A percentile compares a stretch with the other conserved stretches of the same genome.
These are phyloP conservation scores for Torulaspora microellipsoides DNA, from an alignment of 805 yeast genomes.

Conservation along the genomic window DNA sequence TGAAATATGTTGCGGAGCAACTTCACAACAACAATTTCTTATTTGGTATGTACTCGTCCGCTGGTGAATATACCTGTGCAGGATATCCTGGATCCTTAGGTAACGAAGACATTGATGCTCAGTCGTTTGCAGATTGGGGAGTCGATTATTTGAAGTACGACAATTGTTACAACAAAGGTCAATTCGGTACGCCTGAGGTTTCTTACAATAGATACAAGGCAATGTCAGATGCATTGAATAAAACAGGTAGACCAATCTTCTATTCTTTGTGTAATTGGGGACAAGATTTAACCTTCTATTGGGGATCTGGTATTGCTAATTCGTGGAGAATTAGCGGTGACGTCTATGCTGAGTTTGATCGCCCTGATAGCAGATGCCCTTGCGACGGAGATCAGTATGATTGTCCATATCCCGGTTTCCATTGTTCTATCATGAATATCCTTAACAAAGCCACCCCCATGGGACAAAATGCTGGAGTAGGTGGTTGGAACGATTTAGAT, in stretches of 20 bases:
- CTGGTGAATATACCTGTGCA: constrained; percentile 34
- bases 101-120: constrained; percentile 30
- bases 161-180: constrained; percentile 32
- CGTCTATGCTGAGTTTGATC: constrained; percentile 13
- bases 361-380: constrained; percentile 29
- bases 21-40: constrained; percentile 26
- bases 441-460: constrained; percentile 31
- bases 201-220: constrained; percentile 26
- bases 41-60: constrained; percentile 35
- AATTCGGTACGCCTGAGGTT: constrained; percentile 25
- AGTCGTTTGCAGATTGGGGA: constrained; percentile 28
- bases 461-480: constrained; percentile 27
- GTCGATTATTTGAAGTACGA: constrained; percentile 34
- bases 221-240: constrained; percentile 30
- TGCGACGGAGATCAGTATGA: constrained; percentile 24
- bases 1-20: constrained; percentile 22
- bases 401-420: constrained; percentile 25
- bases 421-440: constrained; percentile 26
- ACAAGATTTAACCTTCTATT: constrained; percentile 30
- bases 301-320: constrained; percentile 28
- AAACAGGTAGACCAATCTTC: constrained; percentile 30
- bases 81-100: constrained; percentile 32
- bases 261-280: constrained; percentile 33
- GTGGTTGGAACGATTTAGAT: constrained; percentile 31
- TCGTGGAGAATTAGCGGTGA: constrained; percentile 29